Base-by-base conservation (phyloP, 2,329 filamentous ascomycete genomes). In the Paracoccidioides brasiliensis region DNA sequence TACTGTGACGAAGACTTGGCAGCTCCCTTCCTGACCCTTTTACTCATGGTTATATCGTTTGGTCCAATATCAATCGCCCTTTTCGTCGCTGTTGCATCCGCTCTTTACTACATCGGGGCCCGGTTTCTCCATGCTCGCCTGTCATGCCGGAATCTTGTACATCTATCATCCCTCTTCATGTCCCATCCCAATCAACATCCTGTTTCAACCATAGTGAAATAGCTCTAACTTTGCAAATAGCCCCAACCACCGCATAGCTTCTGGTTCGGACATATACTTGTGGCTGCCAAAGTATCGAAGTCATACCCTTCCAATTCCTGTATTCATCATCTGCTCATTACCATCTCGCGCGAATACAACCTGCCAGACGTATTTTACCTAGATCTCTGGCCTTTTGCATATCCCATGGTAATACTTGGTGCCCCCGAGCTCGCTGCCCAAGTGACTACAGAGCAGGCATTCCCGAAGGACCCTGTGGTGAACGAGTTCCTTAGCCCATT, bases 381-480 rank as follows among this genome's bases (percentile, higher is more conserved):
- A 45, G 72, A 75, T 53, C 56, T 66, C 12, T 73, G 70, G 67
- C 72, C 72, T 3, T 59, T 74, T n/a, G 61, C 61, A 1, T 51
- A 57, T 4, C 65, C 70, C 3, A 68, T 72, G 62, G 33, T 72
- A 4, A 64, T 69, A n/a, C 64, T 74, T 33, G 63, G 64, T 53
- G 62, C 72, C 52, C 70, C 72, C 2, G 68, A 68, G 5, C 64
- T 75, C 40, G 68, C 67, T 44, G 62, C 68, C 5, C 69, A 72
- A 49, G 67, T 73, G 55, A 69, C 65, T n/a, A 70, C 73, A 56
- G 66, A 66, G 12, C 61, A 62, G 46, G 63, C 64, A 30, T 64
- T 68, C 8, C 67, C 67, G 38, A 75, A 75, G 59, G 61, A 63
- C 41, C 62, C 59, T n/a, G 59, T 59, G 8, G 55, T 65, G 0